A percentile compares a stretch with the other conserved stretches of the same genome.
These are phyloP conservation scores for Phylloboletellus chloephorus DNA, from an alignment of 1,284 basidiomycete genomes.

Conservation along the genomic window DNA sequence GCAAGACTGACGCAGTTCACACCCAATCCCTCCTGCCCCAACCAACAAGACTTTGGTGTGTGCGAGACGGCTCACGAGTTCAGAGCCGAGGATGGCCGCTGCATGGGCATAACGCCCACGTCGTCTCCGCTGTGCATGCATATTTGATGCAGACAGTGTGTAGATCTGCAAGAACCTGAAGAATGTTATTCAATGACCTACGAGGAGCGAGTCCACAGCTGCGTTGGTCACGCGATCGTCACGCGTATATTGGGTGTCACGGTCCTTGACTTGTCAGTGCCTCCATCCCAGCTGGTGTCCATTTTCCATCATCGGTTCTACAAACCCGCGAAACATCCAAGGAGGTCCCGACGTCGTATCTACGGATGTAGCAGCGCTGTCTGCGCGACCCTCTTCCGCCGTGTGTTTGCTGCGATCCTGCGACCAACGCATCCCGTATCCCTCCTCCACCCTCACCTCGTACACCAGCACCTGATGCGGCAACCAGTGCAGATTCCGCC, in stretches of 20 bases:
- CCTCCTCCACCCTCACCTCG: slow-evolving; percentile 49
- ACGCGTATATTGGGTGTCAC: slow-evolving; percentile 18
- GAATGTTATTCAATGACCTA: not conserved
- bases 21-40: slow-evolving; percentile 95
- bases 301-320: slow-evolving; percentile 60
- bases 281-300: slow-evolving; percentile 56
- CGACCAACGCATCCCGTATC: slow-evolving; percentile 63
- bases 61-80: slow-evolving; percentile 55
- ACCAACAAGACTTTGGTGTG: slow-evolving; percentile 82
- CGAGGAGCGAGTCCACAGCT: not conserved
- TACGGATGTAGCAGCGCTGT: not conserved
- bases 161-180: not conserved
- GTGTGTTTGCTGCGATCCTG: slow-evolving; percentile 35
- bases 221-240: slow-evolving; percentile 23
- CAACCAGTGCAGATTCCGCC: slow-evolving; percentile 58
- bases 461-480: slow-evolving; percentile 55
- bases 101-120: slow-evolving; percentile 44
- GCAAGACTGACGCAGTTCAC: slow-evolving; percentile 77
- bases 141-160: slow-evolving; percentile 3
- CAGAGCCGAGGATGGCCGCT: slow-evolving; percentile 69
- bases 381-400: not conserved
- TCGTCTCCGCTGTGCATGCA: slow-evolving; percentile 11
- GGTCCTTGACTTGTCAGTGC: slow-evolving; percentile 30
- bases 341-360: slow-evolving; percentile 11
- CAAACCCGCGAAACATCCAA: slow-evolving; percentile 55